Base-by-base conservation (phyloP, 805 yeast genomes). In the Grigorovia transvaalensis region DNA sequence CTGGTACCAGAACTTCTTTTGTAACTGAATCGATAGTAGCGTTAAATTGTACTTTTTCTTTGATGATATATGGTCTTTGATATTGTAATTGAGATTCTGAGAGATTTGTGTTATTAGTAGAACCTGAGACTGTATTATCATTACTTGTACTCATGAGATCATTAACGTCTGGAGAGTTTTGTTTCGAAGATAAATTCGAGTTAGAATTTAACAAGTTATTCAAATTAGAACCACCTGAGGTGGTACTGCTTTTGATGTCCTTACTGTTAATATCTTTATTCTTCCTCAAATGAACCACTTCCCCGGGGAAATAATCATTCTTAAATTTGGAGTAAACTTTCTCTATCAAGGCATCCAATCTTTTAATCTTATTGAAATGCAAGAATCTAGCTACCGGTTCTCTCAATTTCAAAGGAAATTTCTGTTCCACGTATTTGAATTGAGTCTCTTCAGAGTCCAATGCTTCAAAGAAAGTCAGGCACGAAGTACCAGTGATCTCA, bases 401-500 rank as follows among this genome's bases (percentile, higher is more conserved):
- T 61, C 89, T 83, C 51, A 90, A 75, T 44, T 95, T 85, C 58
- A 91, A 95, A 5, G 99, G 99, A 66, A 93, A 93, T 61, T 79
- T 78, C 51, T 76, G 73, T 61, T 89, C 95, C 50, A 91, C 88
- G 55, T 78, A 80, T 51, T 69, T 65, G 62, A 79, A 74, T 63
- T 80, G 84, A 51, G 71, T 72, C 56, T 78, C 76, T 70, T 91
- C 99, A 53, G 85, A 81, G 50, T 81, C 80, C 46, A 80, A 74
- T 0, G 98, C 99, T 61, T 93, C 95, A 65, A 90, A 90, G 65
- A 79, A 93, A 0, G 96, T 88, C 53, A 91, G 75, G 60, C 95
- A 85, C 17, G 96, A 84, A 61, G 88, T 87, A 13, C 99, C 99
- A 0, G 97, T 88, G 48, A 91, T 85, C 69, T 93, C 99, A 71